phyloP scores from a whole-genome alignment of 2,329 filamentous ascomycete genomes.

The Colletotrichum sp. region DNA sequence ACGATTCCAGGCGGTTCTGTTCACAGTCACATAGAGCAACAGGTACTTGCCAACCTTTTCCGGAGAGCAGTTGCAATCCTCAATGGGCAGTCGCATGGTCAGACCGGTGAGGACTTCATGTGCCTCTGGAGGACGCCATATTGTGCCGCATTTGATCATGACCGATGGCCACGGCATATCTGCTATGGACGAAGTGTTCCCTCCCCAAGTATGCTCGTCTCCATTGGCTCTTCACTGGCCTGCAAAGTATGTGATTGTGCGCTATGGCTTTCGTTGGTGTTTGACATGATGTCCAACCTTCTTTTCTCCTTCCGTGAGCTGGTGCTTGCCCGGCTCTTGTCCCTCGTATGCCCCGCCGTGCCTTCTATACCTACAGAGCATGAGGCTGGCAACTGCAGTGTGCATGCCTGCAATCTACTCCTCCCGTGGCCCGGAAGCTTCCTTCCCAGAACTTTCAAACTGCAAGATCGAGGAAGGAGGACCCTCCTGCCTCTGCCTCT shows the following conservation, averaged over 20 bases:
- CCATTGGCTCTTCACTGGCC: background rate
- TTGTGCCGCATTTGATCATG: background rate
- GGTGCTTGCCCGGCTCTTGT: background rate
- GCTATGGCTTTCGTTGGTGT: background rate
- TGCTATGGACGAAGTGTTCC: background rate
- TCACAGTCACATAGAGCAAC: background rate
- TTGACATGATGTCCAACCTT: background rate
- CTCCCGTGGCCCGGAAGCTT: background rate
- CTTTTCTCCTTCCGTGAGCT: background rate
- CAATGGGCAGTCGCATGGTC: background rate
- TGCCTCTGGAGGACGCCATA: background rate
- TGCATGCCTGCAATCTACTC: no score
- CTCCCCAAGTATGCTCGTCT: background rate
- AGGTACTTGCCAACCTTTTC: background rate
- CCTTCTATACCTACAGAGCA: background rate
- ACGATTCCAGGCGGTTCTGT: background rate
- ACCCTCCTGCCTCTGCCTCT: background rate
- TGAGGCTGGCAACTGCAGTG: background rate
- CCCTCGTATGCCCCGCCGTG: background rate
- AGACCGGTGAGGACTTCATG: background rate
- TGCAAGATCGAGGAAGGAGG: background rate
- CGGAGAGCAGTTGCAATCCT: background rate
- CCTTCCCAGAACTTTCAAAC: background rate
- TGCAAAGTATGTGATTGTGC: background rate
- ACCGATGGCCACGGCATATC: background rate